Evolutionary conservation across 1,284 basidiomycete genomes (phyloP), one percentile per base, ranked within the genome.

Genomic region (Mycosarcoma maydis): DNA sequence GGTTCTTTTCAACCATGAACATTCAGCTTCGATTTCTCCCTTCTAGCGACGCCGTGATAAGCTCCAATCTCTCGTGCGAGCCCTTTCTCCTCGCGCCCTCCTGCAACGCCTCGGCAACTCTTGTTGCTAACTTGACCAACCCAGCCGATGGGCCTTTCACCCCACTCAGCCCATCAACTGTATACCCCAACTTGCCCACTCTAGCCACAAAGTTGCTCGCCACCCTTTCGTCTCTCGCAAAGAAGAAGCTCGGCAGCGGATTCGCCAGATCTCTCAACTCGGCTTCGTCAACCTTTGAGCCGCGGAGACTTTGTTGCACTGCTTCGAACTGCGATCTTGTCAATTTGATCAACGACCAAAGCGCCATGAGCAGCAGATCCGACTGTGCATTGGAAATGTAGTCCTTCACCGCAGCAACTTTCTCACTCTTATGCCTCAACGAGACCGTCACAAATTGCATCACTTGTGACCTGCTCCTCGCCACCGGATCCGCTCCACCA

Each of bases 361-460:
- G 39, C 17, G 78, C 64, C 65, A 77, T 69, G 16, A 81, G 57
- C 13, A 81, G 20, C 16, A 81, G 56, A 61, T 81, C 79, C n/a
- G 64, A 62, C 17, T 67, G 54, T 2, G 78, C 75, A 32, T 81
- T 81, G 8, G 71, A 58, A 26, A 81, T 62, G 42, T 77, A 77
- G 37, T 81, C 79, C 24, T 79, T 67, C 7, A 80, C 75, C 5
- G 72, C 65, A 0, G 78, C 77, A 5, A 78, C 66, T 13, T 65
- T 59, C 27, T 68, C 60, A n/a, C 30, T 43, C 42, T 72, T 69
- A 36, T 72, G 59, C 19, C 61, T 29, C 19, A 74, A 53, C 24
- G 54, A 50, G 20, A 66, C 65, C 17, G 71, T 79, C 6, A 80
- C 66, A 20, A 79, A 80, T 17, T 67, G 59, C 43, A 68, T 47